Evolutionary conservation across 306 rosid species (phyloP).

Genomic region (Oxytropis ochrocephala): DNA sequence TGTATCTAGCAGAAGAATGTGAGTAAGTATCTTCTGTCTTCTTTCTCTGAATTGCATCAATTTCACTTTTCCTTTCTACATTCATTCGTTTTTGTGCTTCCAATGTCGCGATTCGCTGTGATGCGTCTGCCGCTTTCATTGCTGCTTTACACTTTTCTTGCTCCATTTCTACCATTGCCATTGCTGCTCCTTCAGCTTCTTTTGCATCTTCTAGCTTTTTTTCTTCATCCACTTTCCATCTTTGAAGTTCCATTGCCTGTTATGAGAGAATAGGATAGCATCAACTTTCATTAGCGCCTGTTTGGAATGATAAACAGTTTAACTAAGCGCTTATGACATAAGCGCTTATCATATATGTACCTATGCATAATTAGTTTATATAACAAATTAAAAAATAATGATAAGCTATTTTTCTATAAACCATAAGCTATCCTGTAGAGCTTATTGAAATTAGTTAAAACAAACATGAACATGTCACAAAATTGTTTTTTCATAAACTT

Average conservation of each 20-base stretch:
- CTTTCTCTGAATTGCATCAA: conserved; percentile 30
- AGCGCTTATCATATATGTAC: too few species aligned
- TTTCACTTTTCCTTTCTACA: conserved; percentile 34
- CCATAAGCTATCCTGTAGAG: too few species aligned
- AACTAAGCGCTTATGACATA: too few species aligned
- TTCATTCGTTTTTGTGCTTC: conserved; percentile 52
- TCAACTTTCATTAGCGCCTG: not conserved
- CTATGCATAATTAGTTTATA: too few species aligned
- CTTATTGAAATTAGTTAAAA: too few species aligned
- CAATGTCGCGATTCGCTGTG: conserved; percentile 39
- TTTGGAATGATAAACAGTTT: not conserved
- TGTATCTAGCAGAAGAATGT: conserved; percentile 31
- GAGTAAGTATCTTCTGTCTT: not conserved
- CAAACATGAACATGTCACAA: too few species aligned
- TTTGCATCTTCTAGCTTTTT: conserved; percentile 45
- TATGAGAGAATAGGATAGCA: not conserved
- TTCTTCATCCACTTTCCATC: conserved; percentile 64
- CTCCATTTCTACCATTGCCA: conserved; percentile 53
- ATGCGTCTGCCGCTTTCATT: conserved; percentile 54
- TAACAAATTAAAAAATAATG: too few species aligned
- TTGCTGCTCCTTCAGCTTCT: conserved; percentile 45
- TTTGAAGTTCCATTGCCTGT: conserved; percentile 66
- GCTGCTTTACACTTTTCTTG: conserved; percentile 54
- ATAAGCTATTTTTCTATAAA: too few species aligned
- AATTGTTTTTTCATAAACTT: too few species aligned